phyloP scores from a whole-genome alignment of 352 stramenopile genomes.

The Phytopythium vexans region DNA sequence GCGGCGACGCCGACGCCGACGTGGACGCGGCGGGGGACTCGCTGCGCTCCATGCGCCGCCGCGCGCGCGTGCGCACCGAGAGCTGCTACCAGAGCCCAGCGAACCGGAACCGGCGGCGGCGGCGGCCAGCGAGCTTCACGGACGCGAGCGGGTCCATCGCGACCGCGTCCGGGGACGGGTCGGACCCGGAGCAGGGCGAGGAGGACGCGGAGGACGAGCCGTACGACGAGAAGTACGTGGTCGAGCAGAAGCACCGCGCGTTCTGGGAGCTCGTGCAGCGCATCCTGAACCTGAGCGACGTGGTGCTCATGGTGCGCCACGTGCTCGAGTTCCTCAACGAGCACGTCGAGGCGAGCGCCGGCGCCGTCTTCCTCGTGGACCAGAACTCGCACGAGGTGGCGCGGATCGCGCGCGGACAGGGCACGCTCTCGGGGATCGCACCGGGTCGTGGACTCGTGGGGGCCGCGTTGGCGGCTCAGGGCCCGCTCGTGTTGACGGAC shows the following conservation, averaged over 20 bases:
- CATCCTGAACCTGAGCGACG: slow-evolving; percentile 65
- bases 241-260: slow-evolving; percentile 63
- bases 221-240: slow-evolving; percentile 32
- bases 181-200: background rate
- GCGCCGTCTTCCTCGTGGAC: slow-evolving; percentile 74
- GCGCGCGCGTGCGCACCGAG: slow-evolving; percentile 1
- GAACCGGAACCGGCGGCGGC: background rate
- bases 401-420: slow-evolving; percentile 49
- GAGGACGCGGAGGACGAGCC: slow-evolving; percentile 6
- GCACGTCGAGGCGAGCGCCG: slow-evolving; percentile 42
- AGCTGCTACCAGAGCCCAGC: slow-evolving; percentile 5
- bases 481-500: slow-evolving; percentile 29
- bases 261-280: slow-evolving; percentile 79
- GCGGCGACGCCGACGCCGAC: background rate
- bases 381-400: slow-evolving; percentile 74
- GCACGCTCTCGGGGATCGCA: slow-evolving; percentile 48
- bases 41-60: background rate
- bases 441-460: slow-evolving; percentile 54
- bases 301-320: slow-evolving; percentile 69
- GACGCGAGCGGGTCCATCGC: background rate
- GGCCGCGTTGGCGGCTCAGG: slow-evolving; percentile 28
- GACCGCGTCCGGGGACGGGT: background rate
- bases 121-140: background rate
- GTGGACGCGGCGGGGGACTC: too few species aligned
- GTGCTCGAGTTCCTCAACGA: slow-evolving; percentile 64